Evolutionary conservation across 2,329 filamentous ascomycete genomes (phyloP), one percentile per base, ranked within the genome.

Genomic region (Cadophora sp.): DNA sequence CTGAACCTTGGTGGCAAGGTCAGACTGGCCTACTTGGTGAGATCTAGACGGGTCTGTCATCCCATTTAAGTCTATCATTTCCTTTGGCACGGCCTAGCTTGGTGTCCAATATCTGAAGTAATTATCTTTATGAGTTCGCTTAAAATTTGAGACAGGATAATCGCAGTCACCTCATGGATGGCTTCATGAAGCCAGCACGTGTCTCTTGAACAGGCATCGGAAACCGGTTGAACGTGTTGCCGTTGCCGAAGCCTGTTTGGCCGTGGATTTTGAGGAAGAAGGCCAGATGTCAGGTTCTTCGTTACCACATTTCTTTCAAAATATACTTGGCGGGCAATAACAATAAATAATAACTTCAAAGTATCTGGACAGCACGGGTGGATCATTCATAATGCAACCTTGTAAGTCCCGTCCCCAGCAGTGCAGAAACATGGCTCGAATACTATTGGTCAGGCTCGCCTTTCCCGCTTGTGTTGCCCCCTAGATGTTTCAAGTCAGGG

Each of bases 401-500:
- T 29, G 58, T 60, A 60, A 46, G 34, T 11, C 37, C 22, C 27
- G 37, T 34, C 11, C 37, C 37, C 50, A 43, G 51, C 22, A 34
- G 24, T 40, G 40, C n/a, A 53, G 58, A 69, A 69, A 69, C 67
- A 62, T 11, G 24, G 34, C 40, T 12, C 0, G 19, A 26, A 6
- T 37, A 7, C 51, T 24, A 66, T 69, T 69, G 67, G 67, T 12
- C 5, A 43, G 24, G 48, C 40, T 59, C 4, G 27, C 62, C 48
- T 61, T 43, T 48, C 62, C 34, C 31, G 59, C 48, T 51, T 12
- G 22, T 63, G 58, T 22, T 34, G 34, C 37, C 46, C 58, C 50
- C 51, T 64, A 43, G 59, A 51, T 62, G 67, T 69, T 69, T 69
- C 67, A 69, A 34, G 67, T 66, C 64, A 61, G 61, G 59, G 63